These are phyloP conservation scores for Agroathelia rolfsii DNA, from an alignment of 1,284 basidiomycete genomes.

Conservation along the genomic window DNA sequence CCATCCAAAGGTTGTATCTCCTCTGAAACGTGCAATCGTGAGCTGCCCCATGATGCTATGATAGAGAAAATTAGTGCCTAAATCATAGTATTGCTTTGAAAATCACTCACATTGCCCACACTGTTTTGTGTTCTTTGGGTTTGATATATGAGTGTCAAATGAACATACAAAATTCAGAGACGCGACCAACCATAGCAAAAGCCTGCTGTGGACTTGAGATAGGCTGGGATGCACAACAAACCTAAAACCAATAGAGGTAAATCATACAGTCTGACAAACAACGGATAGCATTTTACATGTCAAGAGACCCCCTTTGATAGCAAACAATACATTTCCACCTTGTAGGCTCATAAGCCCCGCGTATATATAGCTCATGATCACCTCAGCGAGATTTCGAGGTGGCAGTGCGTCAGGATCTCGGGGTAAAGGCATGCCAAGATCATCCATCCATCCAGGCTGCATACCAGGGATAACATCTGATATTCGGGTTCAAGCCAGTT, in stretches of 20 bases:
- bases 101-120: slow-evolving; percentile 43
- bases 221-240: slow-evolving; percentile 48
- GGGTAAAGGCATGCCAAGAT: slow-evolving; percentile 44
- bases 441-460: slow-evolving; percentile 27
- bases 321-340: slow-evolving; percentile 62
- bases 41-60: slow-evolving; percentile 63
- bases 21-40: slow-evolving; percentile 59
- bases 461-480: slow-evolving; percentile 53
- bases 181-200: slow-evolving; percentile 50
- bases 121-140: slow-evolving; percentile 39
- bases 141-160: slow-evolving; percentile 4
- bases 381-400: slow-evolving; percentile 48
- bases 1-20: slow-evolving; percentile 68
- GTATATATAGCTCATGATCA: slow-evolving; percentile 37
- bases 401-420: slow-evolving; percentile 72
- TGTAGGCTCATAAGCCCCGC: slow-evolving; percentile 28
- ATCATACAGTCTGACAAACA: neutral
- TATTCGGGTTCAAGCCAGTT: neutral
- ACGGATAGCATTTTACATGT: slow-evolving; percentile 30
- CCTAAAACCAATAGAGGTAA: slow-evolving; percentile 25
- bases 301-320: slow-evolving; percentile 69
- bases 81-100: too few species aligned
- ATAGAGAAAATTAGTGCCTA: slow-evolving; percentile 4
- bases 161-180: neutral
- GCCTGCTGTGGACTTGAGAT: slow-evolving; percentile 40